These are phyloP conservation scores for Xerocomellus chrysenteron DNA, from an alignment of 768 basidiomycete genomes.

Conservation along the genomic window DNA sequence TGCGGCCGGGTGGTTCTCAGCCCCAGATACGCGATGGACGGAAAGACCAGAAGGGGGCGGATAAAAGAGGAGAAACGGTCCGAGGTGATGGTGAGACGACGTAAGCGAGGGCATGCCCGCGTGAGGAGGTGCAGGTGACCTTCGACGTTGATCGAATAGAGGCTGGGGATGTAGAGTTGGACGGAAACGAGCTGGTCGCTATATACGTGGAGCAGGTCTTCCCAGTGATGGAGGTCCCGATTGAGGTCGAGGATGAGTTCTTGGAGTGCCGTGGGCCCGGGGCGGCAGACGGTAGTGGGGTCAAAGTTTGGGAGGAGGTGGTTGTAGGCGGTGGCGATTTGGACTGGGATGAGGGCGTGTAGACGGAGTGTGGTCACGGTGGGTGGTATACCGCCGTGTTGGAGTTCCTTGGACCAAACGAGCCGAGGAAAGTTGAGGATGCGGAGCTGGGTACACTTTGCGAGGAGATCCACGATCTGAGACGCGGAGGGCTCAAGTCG, in stretches of 20 bases:
- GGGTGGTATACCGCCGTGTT: constrained; percentile 1
- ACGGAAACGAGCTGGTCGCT: constrained; percentile 19
- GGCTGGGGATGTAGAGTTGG: constrained; percentile 1
- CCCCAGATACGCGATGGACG: constrained; percentile 19
- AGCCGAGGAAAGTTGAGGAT: constrained; percentile 12
- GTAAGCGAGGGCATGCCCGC: constrained; percentile 15
- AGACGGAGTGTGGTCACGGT: constrained; percentile 19
- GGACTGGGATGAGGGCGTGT: not conserved
- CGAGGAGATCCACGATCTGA: constrained; percentile 3
- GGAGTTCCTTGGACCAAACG: constrained; percentile 5
- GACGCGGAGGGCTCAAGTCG: not conserved
- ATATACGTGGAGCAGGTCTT: constrained; percentile 12
- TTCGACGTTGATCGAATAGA: not conserved
- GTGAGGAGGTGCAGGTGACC: constrained; percentile 8
- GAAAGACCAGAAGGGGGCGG: constrained; percentile 1
- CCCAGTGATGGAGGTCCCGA: constrained; percentile 1
- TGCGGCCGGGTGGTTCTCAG: constrained; percentile 7
- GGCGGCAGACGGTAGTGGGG: not conserved
- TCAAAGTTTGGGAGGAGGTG: not conserved
- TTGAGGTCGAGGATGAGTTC: constrained; percentile 18
- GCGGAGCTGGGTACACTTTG: constrained; percentile 15
- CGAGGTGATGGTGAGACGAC: constrained; percentile 18
- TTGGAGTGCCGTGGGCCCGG: constrained; percentile 9
- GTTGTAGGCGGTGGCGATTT: not conserved
- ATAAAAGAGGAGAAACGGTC: not conserved